phyloP scores from a whole-genome alignment of 2,329 filamentous ascomycete genomes.

The Metarhizium robertsii region DNA sequence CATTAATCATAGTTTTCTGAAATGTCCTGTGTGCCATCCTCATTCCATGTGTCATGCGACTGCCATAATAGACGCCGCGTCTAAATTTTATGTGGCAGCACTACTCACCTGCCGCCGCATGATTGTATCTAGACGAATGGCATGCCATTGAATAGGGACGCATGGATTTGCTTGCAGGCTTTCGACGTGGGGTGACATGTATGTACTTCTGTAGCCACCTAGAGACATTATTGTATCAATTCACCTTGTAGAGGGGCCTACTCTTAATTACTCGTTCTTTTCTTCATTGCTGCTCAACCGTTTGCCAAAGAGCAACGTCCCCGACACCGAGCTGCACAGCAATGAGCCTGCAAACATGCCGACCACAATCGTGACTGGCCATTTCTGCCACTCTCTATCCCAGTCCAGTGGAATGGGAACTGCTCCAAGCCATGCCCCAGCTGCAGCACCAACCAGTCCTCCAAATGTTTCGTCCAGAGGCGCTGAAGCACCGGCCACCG shows the following conservation, averaged over 20 bases:
- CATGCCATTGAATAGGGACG: no score
- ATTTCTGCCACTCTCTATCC: constrained; percentile 99
- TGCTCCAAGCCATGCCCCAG: constrained; percentile 88
- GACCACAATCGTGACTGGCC: constrained; percentile 83
- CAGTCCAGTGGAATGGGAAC: constrained; percentile 94
- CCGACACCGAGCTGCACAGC: constrained; percentile 56
- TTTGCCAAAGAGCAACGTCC: constrained; percentile 37
- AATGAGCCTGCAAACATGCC: constrained; percentile 75
- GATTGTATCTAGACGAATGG: no score
- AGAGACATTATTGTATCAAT: background rate
- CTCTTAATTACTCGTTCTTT: constrained; percentile 19
- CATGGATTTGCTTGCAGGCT: no score
- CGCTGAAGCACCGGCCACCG: constrained; percentile 54
- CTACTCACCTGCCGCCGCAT: no score
- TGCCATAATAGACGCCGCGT: no score
- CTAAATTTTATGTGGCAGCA: no score
- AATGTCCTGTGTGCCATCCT: no score
- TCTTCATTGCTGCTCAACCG: constrained; percentile 20
- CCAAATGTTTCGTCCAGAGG: constrained; percentile 83
- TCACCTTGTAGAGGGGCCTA: background rate
- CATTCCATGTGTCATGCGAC: no score
- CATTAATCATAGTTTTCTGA: background rate
- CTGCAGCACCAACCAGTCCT: constrained; percentile 62
- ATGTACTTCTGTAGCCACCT: background rate
- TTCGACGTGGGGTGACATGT: background rate